These are phyloP conservation scores for Aspergillus sp. DNA, from an alignment of 2,329 filamentous ascomycete genomes.

Conservation along the genomic window DNA sequence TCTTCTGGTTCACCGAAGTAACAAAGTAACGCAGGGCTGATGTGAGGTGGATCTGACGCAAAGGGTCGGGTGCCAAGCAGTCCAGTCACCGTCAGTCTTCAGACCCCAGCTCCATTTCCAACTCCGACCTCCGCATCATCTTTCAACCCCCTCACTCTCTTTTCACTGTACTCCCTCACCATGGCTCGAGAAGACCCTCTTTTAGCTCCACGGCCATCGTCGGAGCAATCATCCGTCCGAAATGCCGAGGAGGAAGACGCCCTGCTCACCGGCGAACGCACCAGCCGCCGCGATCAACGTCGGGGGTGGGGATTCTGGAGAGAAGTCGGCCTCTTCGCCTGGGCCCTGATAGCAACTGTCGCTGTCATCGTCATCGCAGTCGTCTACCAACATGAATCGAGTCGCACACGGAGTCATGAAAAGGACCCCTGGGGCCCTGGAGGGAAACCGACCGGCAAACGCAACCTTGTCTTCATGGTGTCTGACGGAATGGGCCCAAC, in stretches of 20 bases:
- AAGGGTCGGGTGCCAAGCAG: not conserved
- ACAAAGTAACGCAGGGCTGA: not conserved
- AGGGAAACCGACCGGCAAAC: conserved; percentile 63
- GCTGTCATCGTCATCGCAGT: conserved; percentile 77
- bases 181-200: conserved; percentile 53
- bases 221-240: conserved; percentile 55
- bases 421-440: conserved; percentile 37
- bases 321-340: conserved; percentile 74
- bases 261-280: conserved; percentile 58
- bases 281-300: conserved; percentile 26
- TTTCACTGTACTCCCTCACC: not conserved
- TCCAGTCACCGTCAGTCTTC: not conserved
- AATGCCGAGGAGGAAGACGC: conserved; percentile 63
- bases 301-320: conserved; percentile 62
- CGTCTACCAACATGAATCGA: conserved; percentile 69
- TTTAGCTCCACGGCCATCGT: conserved; percentile 55
- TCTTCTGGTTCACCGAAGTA: not conserved
- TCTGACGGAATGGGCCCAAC: conserved; percentile 98
- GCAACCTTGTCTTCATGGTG: conserved; percentile 98
- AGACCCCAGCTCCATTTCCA: not conserved
- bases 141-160: not conserved
- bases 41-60: not conserved
- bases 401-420: conserved; percentile 31
- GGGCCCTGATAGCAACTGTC: conserved; percentile 79
- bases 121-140: not conserved